Percentiles rank a stretch among this genome's conserved stretches.
Conservation (phyloP, 306 rosid species). For the Castanea crenata region DNA sequence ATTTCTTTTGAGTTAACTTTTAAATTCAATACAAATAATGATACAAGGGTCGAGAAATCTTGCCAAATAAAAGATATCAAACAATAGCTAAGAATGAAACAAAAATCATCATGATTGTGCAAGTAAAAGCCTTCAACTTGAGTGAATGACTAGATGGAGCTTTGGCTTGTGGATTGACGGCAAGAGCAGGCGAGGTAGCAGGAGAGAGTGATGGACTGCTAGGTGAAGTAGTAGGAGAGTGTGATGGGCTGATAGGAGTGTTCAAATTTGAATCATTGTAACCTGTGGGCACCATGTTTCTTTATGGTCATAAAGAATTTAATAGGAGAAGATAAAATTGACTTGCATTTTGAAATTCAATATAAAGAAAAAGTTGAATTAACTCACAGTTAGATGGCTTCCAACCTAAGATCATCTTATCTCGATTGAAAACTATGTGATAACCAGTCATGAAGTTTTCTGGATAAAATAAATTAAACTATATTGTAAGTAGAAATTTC, state of each 20-base stretch:
- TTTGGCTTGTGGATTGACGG: too few relatives aligned
- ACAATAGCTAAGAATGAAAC: background rate
- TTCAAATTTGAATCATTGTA: conserved; percentile 34
- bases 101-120: too few relatives aligned
- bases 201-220: too few relatives aligned
- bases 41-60: too few relatives aligned
- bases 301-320: background rate
- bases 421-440: conserved; percentile 67
- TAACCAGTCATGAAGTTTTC: conserved; percentile 96
- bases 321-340: background rate
- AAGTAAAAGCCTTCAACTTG: too few relatives aligned
- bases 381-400: conserved; percentile 67
- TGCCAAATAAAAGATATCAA: conserved; percentile 26
- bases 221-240: too few relatives aligned
- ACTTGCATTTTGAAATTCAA: background rate
- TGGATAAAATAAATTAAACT: conserved; percentile 32
- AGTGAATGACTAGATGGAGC: too few relatives aligned
- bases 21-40: too few relatives aligned
- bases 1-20: too few relatives aligned
- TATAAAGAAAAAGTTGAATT: background rate
- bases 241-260: background rate
- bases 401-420: conserved; percentile 73
- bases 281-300: conserved; percentile 41
- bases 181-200: too few relatives aligned
- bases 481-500: background rate